phyloP scores from a whole-genome alignment of 2,329 filamentous ascomycete species.

The Botrytis byssoidea region DNA sequence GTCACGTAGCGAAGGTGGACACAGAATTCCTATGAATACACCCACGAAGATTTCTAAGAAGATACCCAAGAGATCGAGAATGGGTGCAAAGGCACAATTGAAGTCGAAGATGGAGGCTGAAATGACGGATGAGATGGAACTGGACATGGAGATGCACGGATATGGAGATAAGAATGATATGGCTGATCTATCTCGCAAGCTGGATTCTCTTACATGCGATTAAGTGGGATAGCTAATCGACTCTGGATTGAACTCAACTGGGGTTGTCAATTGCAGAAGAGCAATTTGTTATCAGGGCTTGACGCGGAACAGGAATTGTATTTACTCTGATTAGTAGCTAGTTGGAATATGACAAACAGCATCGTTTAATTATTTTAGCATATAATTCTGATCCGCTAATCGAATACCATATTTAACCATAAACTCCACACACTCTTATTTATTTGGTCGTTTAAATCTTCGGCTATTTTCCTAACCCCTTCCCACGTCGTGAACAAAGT shows the following conservation, averaged over 20 bases:
- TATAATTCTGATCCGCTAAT: fast-evolving
- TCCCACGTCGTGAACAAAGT: not conserved
- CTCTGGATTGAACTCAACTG: not conserved
- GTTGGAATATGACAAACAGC: fast-evolving
- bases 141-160: not conserved
- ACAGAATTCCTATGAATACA: not conserved
- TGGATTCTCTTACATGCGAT: not conserved
- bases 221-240: not conserved
- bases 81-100: not conserved
- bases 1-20: not conserved
- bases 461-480: not conserved
- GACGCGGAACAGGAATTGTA: not conserved
- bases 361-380: fast-evolving
- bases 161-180: not conserved
- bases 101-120: not conserved
- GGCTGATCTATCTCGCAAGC: not conserved
- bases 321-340: not conserved
- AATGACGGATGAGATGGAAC: not conserved
- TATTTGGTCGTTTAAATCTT: not conserved
- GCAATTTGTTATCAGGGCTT: not conserved
- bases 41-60: not conserved
- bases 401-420: fast-evolving
- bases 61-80: too few relatives aligned
- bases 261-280: not conserved
- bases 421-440: not conserved